A percentile compares a stretch with the other conserved stretches of the same genome.
Evolutionary conservation across 2,329 filamentous ascomycete species (phyloP).

Genomic region (Cladorrhinum sp.): DNA sequence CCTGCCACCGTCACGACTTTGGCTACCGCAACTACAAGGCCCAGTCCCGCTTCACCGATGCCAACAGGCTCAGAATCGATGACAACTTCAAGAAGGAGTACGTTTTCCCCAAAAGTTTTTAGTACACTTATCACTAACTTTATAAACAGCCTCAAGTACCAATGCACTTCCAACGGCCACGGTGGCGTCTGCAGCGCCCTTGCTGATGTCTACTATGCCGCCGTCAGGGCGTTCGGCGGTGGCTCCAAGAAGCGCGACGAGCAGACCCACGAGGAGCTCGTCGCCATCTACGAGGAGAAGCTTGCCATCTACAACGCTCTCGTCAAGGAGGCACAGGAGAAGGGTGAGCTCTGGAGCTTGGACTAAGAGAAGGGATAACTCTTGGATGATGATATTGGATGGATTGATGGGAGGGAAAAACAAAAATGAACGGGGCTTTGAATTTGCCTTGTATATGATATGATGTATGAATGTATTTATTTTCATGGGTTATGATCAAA

Average conservation of each 20-base stretch:
- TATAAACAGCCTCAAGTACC: constrained; percentile 34
- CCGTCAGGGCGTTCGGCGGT: constrained; percentile 38
- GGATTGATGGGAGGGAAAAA: neutral
- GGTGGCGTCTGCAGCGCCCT: constrained; percentile 32
- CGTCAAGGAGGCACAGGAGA: constrained; percentile 36
- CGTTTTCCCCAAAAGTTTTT: no score
- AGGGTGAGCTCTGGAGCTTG: constrained; percentile 30
- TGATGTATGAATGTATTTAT: neutral
- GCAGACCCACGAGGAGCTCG: constrained; percentile 23
- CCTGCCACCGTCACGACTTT: constrained; percentile 56
- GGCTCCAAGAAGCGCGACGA: constrained; percentile 31
- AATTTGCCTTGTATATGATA: neutral
- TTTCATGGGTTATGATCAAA: neutral
- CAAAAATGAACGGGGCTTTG: neutral
- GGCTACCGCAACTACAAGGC: constrained; percentile 52
- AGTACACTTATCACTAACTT: no score
- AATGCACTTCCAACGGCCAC: constrained; percentile 31
- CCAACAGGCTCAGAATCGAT: constrained; percentile 45
- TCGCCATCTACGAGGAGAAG: constrained; percentile 35
- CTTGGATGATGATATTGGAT: neutral
- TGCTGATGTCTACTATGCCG: constrained; percentile 41
- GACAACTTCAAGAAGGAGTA: constrained; percentile 47
- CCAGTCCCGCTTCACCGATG: constrained; percentile 45
- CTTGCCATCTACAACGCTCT: constrained; percentile 35
- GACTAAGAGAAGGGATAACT: constrained; percentile 11